Conservation (phyloP, 495 filamentous ascomycete genomes). For the Lindgomyces ingoldianus region DNA sequence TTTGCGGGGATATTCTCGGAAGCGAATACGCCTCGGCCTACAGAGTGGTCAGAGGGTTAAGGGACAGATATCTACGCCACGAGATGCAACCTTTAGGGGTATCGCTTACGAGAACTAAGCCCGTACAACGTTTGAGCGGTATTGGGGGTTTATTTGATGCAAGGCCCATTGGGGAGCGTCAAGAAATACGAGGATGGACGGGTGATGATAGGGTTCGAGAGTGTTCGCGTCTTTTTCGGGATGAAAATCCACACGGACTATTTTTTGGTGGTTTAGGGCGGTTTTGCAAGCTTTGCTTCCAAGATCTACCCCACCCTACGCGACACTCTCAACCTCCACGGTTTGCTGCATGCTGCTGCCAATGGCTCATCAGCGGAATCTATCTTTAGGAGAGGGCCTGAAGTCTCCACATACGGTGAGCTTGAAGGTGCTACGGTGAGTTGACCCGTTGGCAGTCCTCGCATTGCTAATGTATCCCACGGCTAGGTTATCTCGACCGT, state of each 20-base stretch:
- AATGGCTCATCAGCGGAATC: constrained; percentile 39
- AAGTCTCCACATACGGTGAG: constrained; percentile 85
- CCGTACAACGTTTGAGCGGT: constrained; percentile 23
- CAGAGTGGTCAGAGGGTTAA: constrained; percentile 6
- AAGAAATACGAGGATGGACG: background rate
- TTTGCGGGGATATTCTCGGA: constrained; percentile 48
- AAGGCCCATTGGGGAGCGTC: constrained; percentile 1
- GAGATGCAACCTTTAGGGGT: constrained; percentile 40
- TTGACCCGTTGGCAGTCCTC: background rate
- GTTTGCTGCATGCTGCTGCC: background rate
- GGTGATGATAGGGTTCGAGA: background rate
- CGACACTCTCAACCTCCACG: background rate
- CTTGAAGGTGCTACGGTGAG: constrained; percentile 74
- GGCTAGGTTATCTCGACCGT: constrained; percentile 46
- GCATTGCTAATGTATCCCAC: constrained; percentile 7
- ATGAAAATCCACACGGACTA: background rate
- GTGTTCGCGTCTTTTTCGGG: background rate
- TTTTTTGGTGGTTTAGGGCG: background rate
- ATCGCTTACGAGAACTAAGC: constrained; percentile 34
- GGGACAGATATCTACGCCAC: constrained; percentile 1
- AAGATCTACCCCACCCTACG: background rate
- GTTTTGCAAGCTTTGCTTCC: constrained; percentile 8
- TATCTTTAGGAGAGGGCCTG: constrained; percentile 59
- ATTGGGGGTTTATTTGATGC: constrained; percentile 2
- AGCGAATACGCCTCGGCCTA: constrained; percentile 58